phyloP scores from a whole-genome alignment of 1,139 yeast genomes.

The Lizanozyma gosingica region DNA sequence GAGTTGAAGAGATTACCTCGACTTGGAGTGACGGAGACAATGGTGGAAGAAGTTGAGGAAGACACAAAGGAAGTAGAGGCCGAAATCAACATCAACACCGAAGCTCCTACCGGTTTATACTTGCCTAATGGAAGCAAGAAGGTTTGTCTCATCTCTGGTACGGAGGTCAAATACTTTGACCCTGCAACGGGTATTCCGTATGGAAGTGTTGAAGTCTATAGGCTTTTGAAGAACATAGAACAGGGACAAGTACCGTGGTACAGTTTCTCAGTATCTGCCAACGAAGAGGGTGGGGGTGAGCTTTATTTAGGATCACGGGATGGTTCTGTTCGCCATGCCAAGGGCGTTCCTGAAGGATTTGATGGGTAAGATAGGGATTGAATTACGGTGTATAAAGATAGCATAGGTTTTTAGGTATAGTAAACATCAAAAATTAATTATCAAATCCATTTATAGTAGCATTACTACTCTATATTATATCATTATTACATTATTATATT shows the following conservation, averaged over 20 bases:
- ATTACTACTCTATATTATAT: no score
- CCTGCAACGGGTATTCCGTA: conserved; percentile 84
- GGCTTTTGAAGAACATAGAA: conserved; percentile 57
- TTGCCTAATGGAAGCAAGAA: conserved; percentile 64
- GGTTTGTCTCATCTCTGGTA: conserved; percentile 70
- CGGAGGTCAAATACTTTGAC: conserved; percentile 76
- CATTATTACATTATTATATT: no score
- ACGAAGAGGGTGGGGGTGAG: conserved; percentile 54
- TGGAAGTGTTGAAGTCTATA: conserved; percentile 71
- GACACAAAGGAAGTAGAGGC: conserved; percentile 32
- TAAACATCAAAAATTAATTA: no score
- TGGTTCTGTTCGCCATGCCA: conserved; percentile 51
- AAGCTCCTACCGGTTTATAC: conserved; percentile 68
- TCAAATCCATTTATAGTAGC: no score
- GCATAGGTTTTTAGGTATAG: no score
- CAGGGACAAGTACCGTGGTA: conserved; percentile 67
- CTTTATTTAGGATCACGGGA: conserved; percentile 50
- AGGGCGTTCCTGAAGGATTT: conserved; percentile 87
- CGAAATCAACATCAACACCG: conserved; percentile 45
- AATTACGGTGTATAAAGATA: no score
- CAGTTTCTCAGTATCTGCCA: conserved; percentile 27
- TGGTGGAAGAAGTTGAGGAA: conserved; percentile 34
- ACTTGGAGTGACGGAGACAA: conserved; percentile 52
- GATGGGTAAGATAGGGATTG: conserved; percentile 14
- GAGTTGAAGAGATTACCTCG: conserved; percentile 50